A percentile compares a stretch with the other conserved stretches of the same genome.
Conservation (phyloP, 768 basidiomycete genomes). For the Collybiopsis confluens region DNA sequence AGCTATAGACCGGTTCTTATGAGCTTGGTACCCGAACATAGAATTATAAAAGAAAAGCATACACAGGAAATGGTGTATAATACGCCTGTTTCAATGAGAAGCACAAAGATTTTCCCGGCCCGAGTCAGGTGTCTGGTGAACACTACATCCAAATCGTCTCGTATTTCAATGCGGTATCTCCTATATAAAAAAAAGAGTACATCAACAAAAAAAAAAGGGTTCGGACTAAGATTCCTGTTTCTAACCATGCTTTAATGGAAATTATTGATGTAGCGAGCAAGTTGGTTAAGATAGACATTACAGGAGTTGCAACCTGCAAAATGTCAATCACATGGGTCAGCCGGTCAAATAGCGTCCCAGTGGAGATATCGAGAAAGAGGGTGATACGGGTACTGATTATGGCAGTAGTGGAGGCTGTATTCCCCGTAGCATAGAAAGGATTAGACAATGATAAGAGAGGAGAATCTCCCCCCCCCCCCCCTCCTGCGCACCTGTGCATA, state of each 20-base stretch:
- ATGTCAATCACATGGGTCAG: conserved; percentile 4
- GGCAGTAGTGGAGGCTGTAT: background rate
- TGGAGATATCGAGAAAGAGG: background rate
- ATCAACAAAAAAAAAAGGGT: no score
- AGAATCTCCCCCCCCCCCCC: no score
- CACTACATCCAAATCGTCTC: background rate
- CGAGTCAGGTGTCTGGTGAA: background rate
- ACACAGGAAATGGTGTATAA: conserved; percentile 7
- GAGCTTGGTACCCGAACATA: no score
- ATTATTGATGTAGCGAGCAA: conserved; percentile 11
- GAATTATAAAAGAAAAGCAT: background rate
- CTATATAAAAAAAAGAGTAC: background rate
- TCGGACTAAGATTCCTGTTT: no score
- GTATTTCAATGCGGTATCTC: background rate
- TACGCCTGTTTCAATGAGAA: conserved; percentile 7
- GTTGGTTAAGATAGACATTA: conserved; percentile 11
- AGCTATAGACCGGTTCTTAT: conserved; percentile 9
- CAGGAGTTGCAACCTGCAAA: conserved; percentile 6
- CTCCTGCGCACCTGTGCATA: background rate
- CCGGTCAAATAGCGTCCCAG: background rate
- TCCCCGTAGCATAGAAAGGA: no score
- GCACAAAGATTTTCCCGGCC: background rate
- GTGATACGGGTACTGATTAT: background rate
- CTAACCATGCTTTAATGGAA: conserved; percentile 9
- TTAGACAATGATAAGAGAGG: no score